A percentile compares a stretch with the other conserved stretches of the same genome.
These are phyloP conservation scores for Pleurotus sapidus DNA, from an alignment of 768 basidiomycete species.

Conservation along the genomic window DNA sequence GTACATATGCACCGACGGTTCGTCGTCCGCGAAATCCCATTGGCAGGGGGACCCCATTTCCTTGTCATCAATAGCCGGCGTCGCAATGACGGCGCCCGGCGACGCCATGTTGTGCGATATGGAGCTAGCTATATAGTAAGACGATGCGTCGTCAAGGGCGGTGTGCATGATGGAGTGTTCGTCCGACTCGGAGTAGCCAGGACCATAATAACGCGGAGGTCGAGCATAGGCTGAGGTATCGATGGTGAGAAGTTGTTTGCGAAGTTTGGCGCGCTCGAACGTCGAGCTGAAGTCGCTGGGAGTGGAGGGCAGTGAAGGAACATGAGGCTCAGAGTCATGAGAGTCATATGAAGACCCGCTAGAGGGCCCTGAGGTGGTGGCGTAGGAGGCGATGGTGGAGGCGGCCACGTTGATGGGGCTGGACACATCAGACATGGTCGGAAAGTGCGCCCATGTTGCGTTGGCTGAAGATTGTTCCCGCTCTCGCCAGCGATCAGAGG, in stretches of 20 bases:
- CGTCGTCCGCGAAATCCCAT: slow-evolving; percentile 42
- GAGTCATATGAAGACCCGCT: slow-evolving; percentile 39
- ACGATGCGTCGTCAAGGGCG: slow-evolving; percentile 64
- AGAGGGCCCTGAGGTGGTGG: slow-evolving; percentile 52
- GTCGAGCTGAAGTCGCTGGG: slow-evolving; percentile 49
- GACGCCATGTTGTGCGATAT: slow-evolving; percentile 33
- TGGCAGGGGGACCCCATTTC: slow-evolving; percentile 50
- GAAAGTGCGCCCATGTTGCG: slow-evolving; percentile 47
- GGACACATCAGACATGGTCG: slow-evolving; percentile 48
- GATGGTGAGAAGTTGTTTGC: slow-evolving; percentile 51
- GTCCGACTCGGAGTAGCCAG: slow-evolving; percentile 36
- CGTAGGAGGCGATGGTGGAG: slow-evolving; percentile 28
- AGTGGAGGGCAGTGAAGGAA: slow-evolving; percentile 51
- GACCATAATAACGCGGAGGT: slow-evolving; percentile 44
- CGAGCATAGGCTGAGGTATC: slow-evolving; percentile 46
- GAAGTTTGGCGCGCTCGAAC: slow-evolving; percentile 30
- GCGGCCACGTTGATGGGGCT: slow-evolving; percentile 29
- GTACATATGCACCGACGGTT: slow-evolving; percentile 31
- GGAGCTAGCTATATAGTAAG: slow-evolving; percentile 50
- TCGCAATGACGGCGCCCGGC: slow-evolving; percentile 37
- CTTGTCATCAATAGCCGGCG: slow-evolving; percentile 47
- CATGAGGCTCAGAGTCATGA: slow-evolving; percentile 22
- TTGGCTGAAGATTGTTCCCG: slow-evolving; percentile 42
- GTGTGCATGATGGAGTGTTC: slow-evolving; percentile 72
- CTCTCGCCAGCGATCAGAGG: slow-evolving; percentile 41